phyloP scores from a whole-genome alignment of 345 rosid genomes.

The Mercurialis annua region DNA sequence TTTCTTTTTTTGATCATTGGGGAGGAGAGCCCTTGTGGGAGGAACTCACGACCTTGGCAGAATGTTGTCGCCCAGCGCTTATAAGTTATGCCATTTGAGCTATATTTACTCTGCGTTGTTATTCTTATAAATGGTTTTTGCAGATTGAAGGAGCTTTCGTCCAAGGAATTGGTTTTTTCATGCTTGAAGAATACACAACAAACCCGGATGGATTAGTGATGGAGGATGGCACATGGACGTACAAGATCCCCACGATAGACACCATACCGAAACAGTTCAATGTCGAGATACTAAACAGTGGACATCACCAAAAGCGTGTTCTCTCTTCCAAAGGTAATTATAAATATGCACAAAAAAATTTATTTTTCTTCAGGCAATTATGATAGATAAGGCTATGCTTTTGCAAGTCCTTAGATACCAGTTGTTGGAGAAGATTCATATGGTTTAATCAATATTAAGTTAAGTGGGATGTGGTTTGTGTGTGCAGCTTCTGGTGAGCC shows the following conservation, averaged over 20 bases:
- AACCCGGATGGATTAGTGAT: conserved; percentile 68
- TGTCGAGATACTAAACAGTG: conserved; percentile 67
- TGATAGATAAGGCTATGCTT: too few species aligned
- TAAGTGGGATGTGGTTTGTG: conserved; percentile 15
- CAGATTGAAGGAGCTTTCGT: conserved; percentile 94
- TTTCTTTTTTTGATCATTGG: too few species aligned
- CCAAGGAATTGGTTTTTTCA: conserved; percentile 87
- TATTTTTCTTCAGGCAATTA: too few species aligned
- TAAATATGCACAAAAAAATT: too few species aligned
- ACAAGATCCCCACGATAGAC: conserved; percentile 81
- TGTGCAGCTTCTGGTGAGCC: conserved; percentile 97
- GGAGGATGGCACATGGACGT: conserved; percentile 75
- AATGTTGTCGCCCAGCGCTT: too few species aligned
- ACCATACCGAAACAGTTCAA: conserved; percentile 72
- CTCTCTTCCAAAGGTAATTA: conserved; percentile 98
- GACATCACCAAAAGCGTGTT: conserved; percentile 61
- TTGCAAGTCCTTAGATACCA: too few species aligned
- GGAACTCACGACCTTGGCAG: too few species aligned
- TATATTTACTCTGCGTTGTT: too few species aligned
- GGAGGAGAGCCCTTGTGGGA: too few species aligned
- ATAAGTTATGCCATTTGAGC: too few species aligned
- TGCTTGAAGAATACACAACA: conserved; percentile 81
- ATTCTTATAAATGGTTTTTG: conserved; percentile 2
- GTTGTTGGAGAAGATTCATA: too few species aligned
- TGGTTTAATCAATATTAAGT: too few species aligned